Percentiles rank a stretch among this genome's conserved stretches.
These are phyloP conservation scores for Microdochium bolleyi DNA, from an alignment of 2,329 filamentous ascomycete genomes.

Conservation along the genomic window DNA sequence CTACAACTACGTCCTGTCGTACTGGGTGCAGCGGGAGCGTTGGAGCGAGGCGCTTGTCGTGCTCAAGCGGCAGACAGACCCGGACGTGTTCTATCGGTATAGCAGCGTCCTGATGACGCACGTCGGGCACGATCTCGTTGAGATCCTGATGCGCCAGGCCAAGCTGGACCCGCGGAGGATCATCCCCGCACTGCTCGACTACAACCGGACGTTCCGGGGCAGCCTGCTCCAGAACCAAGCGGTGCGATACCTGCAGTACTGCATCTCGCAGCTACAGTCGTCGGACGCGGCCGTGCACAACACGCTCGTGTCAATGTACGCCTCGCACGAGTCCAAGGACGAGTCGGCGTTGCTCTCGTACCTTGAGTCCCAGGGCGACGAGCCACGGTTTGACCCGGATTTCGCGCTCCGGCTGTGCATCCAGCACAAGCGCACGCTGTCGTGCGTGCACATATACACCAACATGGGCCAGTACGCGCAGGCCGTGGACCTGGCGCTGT, in stretches of 20 bases:
- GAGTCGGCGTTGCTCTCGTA: conserved; percentile 83
- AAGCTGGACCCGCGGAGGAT: conserved; percentile 80
- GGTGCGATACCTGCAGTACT: conserved; percentile 85
- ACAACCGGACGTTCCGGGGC: conserved; percentile 71
- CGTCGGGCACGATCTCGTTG: conserved; percentile 76
- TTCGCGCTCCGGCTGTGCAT: conserved; percentile 95
- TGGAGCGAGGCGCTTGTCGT: conserved; percentile 84
- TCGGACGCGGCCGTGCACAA: conserved; percentile 88
- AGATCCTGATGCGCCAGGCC: conserved; percentile 87
- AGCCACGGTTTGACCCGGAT: conserved; percentile 85
- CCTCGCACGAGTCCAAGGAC: conserved; percentile 73
- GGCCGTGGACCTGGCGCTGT: conserved; percentile 85
- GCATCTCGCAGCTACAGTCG: conserved; percentile 78
- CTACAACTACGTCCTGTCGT: conserved; percentile 89
- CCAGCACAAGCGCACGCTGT: conserved; percentile 84
- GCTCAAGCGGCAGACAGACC: conserved; percentile 85
- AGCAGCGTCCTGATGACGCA: conserved; percentile 95
- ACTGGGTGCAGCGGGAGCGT: conserved; percentile 93
- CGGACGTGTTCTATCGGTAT: conserved; percentile 93
- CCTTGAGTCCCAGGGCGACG: conserved; percentile 80
- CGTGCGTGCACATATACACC: conserved; percentile 95
- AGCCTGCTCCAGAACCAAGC: conserved; percentile 77
- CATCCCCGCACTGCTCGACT: conserved; percentile 89
- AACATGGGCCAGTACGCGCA: conserved; percentile 92
- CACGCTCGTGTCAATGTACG: conserved; percentile 92